Percentiles rank a stretch among this genome's conserved stretches.
These are phyloP conservation scores for Trichoderma atrobrunneum DNA, from an alignment of 2,329 filamentous ascomycete species.

Conservation along the genomic window DNA sequence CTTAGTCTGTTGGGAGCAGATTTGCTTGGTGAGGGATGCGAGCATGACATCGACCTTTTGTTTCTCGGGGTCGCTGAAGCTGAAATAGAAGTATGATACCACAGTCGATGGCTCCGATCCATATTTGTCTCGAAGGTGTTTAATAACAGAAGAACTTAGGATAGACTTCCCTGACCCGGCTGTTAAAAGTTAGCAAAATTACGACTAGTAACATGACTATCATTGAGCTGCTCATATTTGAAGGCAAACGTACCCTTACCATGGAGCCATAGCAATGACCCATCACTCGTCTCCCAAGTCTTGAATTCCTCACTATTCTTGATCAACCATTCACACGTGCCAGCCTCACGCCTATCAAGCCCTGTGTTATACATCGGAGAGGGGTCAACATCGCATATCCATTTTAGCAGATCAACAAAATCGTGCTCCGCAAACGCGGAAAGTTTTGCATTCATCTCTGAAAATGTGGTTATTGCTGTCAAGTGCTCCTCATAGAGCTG, in stretches of 20 bases:
- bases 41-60: neutral
- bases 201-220: fast-evolving
- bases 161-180: neutral
- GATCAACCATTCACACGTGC: neutral
- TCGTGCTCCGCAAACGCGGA: neutral
- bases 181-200: neutral
- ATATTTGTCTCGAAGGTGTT: neutral
- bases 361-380: neutral
- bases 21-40: neutral
- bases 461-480: neutral
- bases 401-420: neutral
- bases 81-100: neutral
- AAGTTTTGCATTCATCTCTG: neutral
- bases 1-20: neutral
- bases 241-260: neutral
- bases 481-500: neutral
- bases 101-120: neutral
- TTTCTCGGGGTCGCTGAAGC: neutral
- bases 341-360: neutral
- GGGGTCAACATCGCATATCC: neutral
- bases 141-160: neutral
- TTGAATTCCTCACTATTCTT: neutral
- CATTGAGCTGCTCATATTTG: fast-evolving
- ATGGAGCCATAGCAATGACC: neutral
- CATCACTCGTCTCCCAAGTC: neutral